Conservation (phyloP, 1,139 yeast species). For the Suhomyces guaymorum region DNA sequence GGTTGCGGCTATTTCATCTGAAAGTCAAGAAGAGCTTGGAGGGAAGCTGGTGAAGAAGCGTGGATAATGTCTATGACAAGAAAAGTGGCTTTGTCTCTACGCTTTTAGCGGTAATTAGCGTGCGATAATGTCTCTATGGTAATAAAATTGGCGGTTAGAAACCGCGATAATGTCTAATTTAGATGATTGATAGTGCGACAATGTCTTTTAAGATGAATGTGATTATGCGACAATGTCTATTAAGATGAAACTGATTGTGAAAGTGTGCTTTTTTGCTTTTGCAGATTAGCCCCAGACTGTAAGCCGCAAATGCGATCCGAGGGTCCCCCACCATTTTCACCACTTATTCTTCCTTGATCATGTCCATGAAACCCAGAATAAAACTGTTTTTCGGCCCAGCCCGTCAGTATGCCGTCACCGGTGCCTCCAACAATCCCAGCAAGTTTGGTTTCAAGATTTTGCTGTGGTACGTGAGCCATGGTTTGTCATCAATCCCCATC, state of each 20-base stretch:
- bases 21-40: no score
- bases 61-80: no score
- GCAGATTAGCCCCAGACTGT: constrained; percentile 1
- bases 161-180: no score
- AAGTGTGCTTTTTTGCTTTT: background rate
- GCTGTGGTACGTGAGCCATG: constrained; percentile 63
- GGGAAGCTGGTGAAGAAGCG: no score
- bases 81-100: no score
- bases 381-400: constrained; percentile 51
- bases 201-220: no score
- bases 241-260: background rate
- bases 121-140: no score
- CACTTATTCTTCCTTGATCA: constrained; percentile 10
- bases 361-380: constrained; percentile 45
- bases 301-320: background rate
- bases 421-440: constrained; percentile 65
- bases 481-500: constrained; percentile 64
- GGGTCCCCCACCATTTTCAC: background rate
- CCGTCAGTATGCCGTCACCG: constrained; percentile 66
- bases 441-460: constrained; percentile 75
- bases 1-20: background rate
- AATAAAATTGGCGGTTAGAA: no score
- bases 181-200: no score
- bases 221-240: no score
- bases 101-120: no score